Percentiles rank a stretch among this genome's conserved stretches.
These are phyloP conservation scores for Globisporangium splendens DNA, from an alignment of 352 stramenopile species.

Conservation along the genomic window DNA sequence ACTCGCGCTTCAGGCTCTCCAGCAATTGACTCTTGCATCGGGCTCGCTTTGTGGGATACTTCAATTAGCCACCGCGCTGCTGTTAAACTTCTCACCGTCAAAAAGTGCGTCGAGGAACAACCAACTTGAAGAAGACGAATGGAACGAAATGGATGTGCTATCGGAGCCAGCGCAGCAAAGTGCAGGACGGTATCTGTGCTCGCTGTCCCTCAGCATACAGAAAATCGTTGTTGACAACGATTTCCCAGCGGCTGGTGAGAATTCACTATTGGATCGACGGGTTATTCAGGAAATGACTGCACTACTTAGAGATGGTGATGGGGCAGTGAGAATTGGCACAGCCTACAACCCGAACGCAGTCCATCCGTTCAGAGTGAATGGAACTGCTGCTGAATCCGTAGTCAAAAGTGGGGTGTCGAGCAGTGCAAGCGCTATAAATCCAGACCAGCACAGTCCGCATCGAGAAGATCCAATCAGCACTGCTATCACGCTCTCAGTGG, in stretches of 20 bases:
- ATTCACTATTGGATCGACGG: slow-evolving; percentile 41
- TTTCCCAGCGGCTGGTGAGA: slow-evolving; percentile 23
- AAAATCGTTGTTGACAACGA: slow-evolving; percentile 47
- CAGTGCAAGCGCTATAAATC: neutral
- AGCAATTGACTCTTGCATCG: slow-evolving; percentile 64
- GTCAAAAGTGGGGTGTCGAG: neutral
- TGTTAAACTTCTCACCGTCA: slow-evolving; percentile 42
- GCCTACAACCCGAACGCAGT: slow-evolving; percentile 9
- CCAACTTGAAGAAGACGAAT: slow-evolving; percentile 36
- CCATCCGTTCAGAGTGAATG: neutral
- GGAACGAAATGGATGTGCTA: slow-evolving; percentile 60
- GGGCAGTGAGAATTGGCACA: neutral
- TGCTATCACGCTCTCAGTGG: slow-evolving; percentile 10
- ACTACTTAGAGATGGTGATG: slow-evolving; percentile 26
- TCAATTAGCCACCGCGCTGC: slow-evolving; percentile 54
- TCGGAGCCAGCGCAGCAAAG: slow-evolving; percentile 32
- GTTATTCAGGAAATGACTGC: slow-evolving; percentile 49
- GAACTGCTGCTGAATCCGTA: neutral
- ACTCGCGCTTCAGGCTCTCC: slow-evolving; percentile 51
- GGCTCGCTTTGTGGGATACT: slow-evolving; percentile 79
- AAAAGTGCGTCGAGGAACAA: slow-evolving; percentile 4
- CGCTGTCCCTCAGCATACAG: slow-evolving; percentile 46
- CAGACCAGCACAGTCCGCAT: neutral
- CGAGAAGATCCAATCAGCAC: slow-evolving; percentile 5
- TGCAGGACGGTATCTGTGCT: slow-evolving; percentile 40